Evolutionary conservation across 805 yeast species (phyloP).

Genomic region (Kodamaea jinghongensis): DNA sequence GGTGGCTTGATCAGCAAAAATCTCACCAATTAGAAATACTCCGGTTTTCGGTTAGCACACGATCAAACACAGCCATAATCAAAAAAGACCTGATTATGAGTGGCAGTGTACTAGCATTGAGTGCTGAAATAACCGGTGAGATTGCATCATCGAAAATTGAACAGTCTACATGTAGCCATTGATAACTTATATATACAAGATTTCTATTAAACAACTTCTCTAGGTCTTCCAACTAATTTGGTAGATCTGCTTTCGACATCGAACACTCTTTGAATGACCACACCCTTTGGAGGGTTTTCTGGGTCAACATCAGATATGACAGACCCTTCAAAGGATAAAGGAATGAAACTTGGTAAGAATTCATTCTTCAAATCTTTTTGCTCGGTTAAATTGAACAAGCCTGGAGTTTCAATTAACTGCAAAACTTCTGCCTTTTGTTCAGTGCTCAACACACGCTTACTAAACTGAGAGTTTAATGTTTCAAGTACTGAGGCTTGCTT

Average conservation of each 20-base stretch:
- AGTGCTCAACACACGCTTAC: slow-evolving; percentile 25
- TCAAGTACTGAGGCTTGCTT: slow-evolving; percentile 20
- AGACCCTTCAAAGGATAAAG: slow-evolving; percentile 45
- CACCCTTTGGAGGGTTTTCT: slow-evolving; percentile 47
- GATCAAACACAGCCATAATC: too few species aligned
- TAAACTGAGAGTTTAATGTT: slow-evolving; percentile 18
- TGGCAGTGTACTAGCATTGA: too few species aligned
- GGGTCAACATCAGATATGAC: slow-evolving; percentile 35
- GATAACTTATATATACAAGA: slow-evolving; percentile 4
- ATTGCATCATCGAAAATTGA: too few species aligned
- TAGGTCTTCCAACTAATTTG: slow-evolving; percentile 53
- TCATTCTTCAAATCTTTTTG: slow-evolving; percentile 41
- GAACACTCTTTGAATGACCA: slow-evolving; percentile 54
- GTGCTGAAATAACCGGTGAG: too few species aligned
- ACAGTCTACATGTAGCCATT: too few species aligned
- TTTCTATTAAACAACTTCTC: slow-evolving; percentile 40
- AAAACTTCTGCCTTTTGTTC: slow-evolving; percentile 42
- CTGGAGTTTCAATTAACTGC: slow-evolving; percentile 41
- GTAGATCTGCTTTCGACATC: slow-evolving; percentile 54
- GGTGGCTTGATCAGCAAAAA: too few species aligned
- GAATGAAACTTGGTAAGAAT: slow-evolving; percentile 56
- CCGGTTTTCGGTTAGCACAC: too few species aligned
- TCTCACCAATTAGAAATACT: too few species aligned
- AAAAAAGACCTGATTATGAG: too few species aligned
- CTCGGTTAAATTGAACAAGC: slow-evolving; percentile 36